A percentile compares a stretch with the other conserved stretches of the same genome.
Evolutionary conservation across 805 yeast species (phyloP).

Genomic region (Huiozyma sinensis): DNA sequence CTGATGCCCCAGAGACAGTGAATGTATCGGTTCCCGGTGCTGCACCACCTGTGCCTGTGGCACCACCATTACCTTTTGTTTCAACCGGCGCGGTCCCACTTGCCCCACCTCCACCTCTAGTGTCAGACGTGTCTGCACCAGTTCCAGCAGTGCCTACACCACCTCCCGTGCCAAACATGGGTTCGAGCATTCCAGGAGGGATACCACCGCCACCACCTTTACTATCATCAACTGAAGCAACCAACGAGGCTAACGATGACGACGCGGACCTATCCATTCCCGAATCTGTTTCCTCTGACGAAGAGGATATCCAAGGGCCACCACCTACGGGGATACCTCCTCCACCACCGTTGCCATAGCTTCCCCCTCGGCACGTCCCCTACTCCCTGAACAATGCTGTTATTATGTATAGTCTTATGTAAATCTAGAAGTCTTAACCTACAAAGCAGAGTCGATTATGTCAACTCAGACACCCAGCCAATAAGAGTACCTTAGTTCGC

Average conservation of each 20-base stretch:
- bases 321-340: conserved; percentile 23
- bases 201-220: conserved; percentile 2
- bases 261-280: conserved; percentile 28
- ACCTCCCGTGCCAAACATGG: not conserved
- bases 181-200: not conserved
- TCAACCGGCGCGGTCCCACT: conserved; percentile 10
- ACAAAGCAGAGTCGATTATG: too few relatives aligned
- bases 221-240: not conserved
- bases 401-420: too few relatives aligned
- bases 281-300: conserved; percentile 27
- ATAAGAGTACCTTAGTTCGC: too few relatives aligned
- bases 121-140: conserved; percentile 1
- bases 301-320: conserved; percentile 5
- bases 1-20: not conserved
- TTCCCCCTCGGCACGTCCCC: too few relatives aligned
- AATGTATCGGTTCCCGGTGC: not conserved
- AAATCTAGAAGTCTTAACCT: too few relatives aligned
- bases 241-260: conserved; percentile 5
- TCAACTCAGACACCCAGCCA: too few relatives aligned
- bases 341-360: conserved; percentile 21
- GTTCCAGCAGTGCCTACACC: not conserved
- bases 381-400: too few relatives aligned
- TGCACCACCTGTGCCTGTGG: conserved; percentile 3
- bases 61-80: conserved; percentile 2
- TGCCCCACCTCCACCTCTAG: conserved; percentile 25